Evolutionary conservation across 495 filamentous ascomycete species (phyloP).

Genomic region (Elasticomyces elasticus): DNA sequence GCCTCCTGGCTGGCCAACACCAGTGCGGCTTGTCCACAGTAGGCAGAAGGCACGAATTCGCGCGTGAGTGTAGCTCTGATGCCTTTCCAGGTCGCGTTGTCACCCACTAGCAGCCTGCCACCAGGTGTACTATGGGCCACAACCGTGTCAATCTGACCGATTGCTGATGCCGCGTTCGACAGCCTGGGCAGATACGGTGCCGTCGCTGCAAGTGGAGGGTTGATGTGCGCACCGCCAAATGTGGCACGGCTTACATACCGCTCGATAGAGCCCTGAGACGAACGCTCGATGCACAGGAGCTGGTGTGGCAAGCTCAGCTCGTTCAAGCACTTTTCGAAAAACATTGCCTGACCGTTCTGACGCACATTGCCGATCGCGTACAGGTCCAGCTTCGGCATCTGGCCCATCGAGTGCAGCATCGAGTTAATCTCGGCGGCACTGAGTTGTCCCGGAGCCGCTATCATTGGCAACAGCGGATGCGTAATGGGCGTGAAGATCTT

Average conservation of each 20-base stretch:
- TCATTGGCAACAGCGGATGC: constrained; percentile 71
- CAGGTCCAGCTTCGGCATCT: constrained; percentile 66
- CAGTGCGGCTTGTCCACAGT: constrained; percentile 61
- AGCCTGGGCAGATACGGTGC: constrained; percentile 52
- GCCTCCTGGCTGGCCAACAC: constrained; percentile 56
- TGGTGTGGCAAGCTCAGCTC: constrained; percentile 75
- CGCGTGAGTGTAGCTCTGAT: constrained; percentile 69
- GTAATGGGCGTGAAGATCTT: constrained; percentile 79
- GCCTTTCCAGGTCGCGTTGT: constrained; percentile 76
- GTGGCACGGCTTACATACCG: constrained; percentile 55
- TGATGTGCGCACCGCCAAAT: constrained; percentile 72
- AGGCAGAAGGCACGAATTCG: constrained; percentile 73
- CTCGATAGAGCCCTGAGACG: constrained; percentile 52
- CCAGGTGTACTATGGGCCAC: constrained; percentile 42
- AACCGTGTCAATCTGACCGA: constrained; percentile 72
- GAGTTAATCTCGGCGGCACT: constrained; percentile 75
- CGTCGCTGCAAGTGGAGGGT: constrained; percentile 50
- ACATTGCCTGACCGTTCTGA: constrained; percentile 63
- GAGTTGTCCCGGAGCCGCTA: constrained; percentile 74
- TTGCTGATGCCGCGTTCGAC: constrained; percentile 62
- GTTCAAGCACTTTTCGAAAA: constrained; percentile 83
- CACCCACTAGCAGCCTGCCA: constrained; percentile 45
- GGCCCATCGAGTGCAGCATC: constrained; percentile 66
- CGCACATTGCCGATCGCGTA: constrained; percentile 68
- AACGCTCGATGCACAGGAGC: constrained; percentile 64